Conservation (phyloP, 2,329 filamentous ascomycete species). For the Xylariaceae sp. region DNA sequence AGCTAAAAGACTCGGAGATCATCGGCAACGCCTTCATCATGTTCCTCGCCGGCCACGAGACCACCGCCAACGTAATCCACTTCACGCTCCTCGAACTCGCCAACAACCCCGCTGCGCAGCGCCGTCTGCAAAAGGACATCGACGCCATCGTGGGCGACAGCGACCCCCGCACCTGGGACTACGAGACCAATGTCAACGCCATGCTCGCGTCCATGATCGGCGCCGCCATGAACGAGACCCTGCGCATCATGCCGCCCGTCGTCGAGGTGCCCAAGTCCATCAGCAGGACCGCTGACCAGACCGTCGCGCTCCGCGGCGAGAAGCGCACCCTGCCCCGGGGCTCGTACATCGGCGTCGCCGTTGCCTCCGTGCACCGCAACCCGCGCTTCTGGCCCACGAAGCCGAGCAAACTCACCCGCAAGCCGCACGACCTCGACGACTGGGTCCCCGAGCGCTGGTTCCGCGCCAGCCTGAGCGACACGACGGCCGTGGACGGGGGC, state of each 20-base stretch:
- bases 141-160: constrained; percentile 57
- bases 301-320: constrained; percentile 53
- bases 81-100: constrained; percentile 68
- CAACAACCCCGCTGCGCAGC: constrained; percentile 59
- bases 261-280: constrained; percentile 68
- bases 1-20: constrained; percentile 59
- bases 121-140: constrained; percentile 63
- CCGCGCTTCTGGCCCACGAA: constrained; percentile 66
- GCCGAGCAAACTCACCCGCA: constrained; percentile 29
- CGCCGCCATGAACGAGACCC: constrained; percentile 72
- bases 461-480: constrained; percentile 15
- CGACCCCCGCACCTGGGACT: constrained; percentile 63
- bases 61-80: constrained; percentile 70
- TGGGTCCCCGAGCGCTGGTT: constrained; percentile 62
- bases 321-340: constrained; percentile 40
- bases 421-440: constrained; percentile 41
- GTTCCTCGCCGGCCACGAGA: constrained; percentile 75
- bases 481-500: constrained; percentile 28
- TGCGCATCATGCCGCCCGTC: constrained; percentile 69
- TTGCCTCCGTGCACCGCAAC: constrained; percentile 59
- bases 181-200: constrained; percentile 60
- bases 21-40: constrained; percentile 68
- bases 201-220: constrained; percentile 68
- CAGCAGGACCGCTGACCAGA: constrained; percentile 44
- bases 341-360: constrained; percentile 51